A percentile compares a stretch with the other conserved stretches of the same genome.
These are phyloP conservation scores for Candida glaebosa DNA, from an alignment of 805 yeast species.

Conservation along the genomic window DNA sequence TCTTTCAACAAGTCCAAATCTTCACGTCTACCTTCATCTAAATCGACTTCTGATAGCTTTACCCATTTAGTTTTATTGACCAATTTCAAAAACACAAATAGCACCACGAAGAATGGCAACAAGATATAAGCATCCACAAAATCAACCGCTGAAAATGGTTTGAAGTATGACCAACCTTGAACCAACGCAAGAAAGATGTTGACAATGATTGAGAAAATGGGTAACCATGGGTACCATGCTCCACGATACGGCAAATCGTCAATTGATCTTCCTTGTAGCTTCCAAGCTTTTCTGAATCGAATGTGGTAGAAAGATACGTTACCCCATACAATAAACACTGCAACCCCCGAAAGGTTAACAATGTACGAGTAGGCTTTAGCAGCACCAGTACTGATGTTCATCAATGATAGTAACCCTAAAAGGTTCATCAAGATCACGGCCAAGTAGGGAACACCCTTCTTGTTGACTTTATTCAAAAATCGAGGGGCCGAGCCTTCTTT, in stretches of 20 bases:
- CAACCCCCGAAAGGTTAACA: conserved; percentile 62
- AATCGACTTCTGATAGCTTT: conserved; percentile 43
- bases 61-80: conserved; percentile 41
- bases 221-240: conserved; percentile 47
- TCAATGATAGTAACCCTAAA: conserved; percentile 53
- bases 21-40: conserved; percentile 48
- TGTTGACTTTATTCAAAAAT: conserved; percentile 48
- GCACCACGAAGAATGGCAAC: conserved; percentile 52
- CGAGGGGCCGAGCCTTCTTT: conserved; percentile 58
- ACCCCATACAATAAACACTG: conserved; percentile 69
- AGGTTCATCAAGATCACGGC: conserved; percentile 54
- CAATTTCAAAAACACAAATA: conserved; percentile 36
- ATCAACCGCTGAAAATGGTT: conserved; percentile 49
- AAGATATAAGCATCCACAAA: conserved; percentile 60
- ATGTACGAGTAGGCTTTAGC: conserved; percentile 58
- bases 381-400: conserved; percentile 56
- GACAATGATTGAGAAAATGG: conserved; percentile 46
- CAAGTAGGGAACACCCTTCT: conserved; percentile 60
- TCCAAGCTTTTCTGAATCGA: conserved; percentile 49
- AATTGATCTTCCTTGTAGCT: conserved; percentile 31
- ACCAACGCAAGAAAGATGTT: conserved; percentile 53
- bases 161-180: conserved; percentile 64
- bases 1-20: conserved; percentile 24
- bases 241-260: conserved; percentile 36
- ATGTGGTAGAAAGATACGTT: conserved; percentile 53